Base-by-base conservation (phyloP, 768 basidiomycete species). In the Hygrocybe punicea region DNA sequence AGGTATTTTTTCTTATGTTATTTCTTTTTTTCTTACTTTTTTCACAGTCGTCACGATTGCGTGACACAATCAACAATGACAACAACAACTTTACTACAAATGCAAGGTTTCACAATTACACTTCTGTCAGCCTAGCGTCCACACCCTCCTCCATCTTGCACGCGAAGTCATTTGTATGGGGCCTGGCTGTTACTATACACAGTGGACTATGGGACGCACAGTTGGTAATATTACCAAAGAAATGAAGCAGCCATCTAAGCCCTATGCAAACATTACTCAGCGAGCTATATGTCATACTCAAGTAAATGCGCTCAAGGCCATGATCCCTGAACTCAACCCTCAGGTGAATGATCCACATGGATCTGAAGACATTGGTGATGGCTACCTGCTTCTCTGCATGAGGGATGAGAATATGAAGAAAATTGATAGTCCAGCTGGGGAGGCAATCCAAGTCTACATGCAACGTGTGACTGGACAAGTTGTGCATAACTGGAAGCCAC, bases 121-220 rank as follows among this genome's bases (percentile, higher is more conserved):
- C 33, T 58, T 52, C 21, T 23, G 17, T n/a, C 57, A 51, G 3
- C 57, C 14, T 25, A 40, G 57, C 42, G 40, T 58, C 19, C 57
- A 58, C 35, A 34, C 51, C 7, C 34, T 58, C 17, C 17, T 34
- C 24, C 57, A 58, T 35, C 19, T 53, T 11, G 57, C 42, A 14
- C 34, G 21, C 17, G 57, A 58, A 34, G 42, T 44, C 17, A 10
- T n/a, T 21, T 48, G 47, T n/a, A 16, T 52, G 13, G 55, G 55
- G n/a, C 55, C 55, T 6, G 35, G 21, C 33, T 11, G n/a, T n/a
- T 37, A 29, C 47, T 29, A 11, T 13, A 21, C 55, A 21, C 55
- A 56, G 45, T 56, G 45, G 29, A 37, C 35, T 14, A 47, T 56
- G 45, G 55, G 52, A 56, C 55, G 55, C 23, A 56, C 55, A 11